These are phyloP conservation scores for Paratinospora sagittata DNA, from an alignment of 164 flowering plant species.

Conservation along the genomic window DNA sequence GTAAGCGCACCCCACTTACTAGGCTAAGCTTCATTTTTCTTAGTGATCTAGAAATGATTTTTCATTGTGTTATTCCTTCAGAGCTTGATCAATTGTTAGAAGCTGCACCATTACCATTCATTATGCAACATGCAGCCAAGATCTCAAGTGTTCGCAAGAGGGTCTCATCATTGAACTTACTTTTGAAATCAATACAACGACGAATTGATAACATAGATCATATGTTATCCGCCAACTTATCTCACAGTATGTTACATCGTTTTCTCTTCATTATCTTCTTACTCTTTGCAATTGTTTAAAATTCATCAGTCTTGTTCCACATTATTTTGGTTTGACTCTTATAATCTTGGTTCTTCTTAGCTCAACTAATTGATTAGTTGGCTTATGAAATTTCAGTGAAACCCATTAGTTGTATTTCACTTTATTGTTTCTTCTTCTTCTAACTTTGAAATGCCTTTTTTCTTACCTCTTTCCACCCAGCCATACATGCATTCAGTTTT, in stretches of 20 bases:
- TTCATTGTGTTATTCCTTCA: constrained; percentile 20
- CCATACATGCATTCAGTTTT: neutral
- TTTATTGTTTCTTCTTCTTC: neutral
- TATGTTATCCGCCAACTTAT: constrained; percentile 42
- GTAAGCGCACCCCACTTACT: no score
- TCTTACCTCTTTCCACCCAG: neutral
- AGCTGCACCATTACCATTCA: constrained; percentile 90
- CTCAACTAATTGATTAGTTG: neutral
- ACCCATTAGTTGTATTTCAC: neutral
- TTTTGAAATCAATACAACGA: constrained; percentile 65
- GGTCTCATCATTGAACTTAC: constrained; percentile 63
- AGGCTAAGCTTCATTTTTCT: no score
- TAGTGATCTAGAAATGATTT: neutral
- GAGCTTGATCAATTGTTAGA: constrained; percentile 90
- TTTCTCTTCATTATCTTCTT: neutral
- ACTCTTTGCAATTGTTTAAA: neutral
- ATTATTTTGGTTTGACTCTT: neutral
- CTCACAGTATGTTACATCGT: constrained; percentile 39
- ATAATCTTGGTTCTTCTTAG: neutral
- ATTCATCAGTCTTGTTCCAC: neutral
- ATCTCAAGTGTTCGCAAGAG: constrained; percentile 77
- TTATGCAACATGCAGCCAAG: constrained; percentile 89
- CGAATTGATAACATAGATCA: constrained; percentile 85
- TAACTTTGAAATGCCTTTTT: neutral
- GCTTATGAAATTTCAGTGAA: neutral